Conservation (phyloP, 108 stramenopile species). For the Cyclotella cryptica region DNA sequence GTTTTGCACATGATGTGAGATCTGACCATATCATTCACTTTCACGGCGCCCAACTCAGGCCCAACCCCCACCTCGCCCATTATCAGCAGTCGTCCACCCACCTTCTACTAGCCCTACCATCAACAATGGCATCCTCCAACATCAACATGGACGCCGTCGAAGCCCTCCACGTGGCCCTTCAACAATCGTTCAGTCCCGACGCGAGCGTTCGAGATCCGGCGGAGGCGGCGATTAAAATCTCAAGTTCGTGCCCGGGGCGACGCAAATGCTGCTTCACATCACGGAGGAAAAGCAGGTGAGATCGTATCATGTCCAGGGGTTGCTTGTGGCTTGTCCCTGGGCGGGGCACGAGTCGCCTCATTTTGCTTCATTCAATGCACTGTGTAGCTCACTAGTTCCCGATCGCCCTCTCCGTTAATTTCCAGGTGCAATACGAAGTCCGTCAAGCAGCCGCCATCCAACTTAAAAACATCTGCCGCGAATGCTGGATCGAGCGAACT, state of each 20-base stretch:
- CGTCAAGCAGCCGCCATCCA: slow-evolving; percentile 92
- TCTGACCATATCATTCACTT: too few species aligned
- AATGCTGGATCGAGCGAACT: slow-evolving; percentile 87
- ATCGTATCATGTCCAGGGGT: neutral
- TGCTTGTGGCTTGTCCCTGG: neutral
- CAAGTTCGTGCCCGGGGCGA: slow-evolving; percentile 83
- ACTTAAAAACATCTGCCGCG: slow-evolving; percentile 90
- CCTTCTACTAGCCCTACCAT: neutral
- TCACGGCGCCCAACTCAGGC: too few species aligned
- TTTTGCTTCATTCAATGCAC: neutral
- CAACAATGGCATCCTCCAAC: slow-evolving; percentile 5
- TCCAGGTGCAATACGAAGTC: slow-evolving; percentile 81
- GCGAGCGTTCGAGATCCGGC: slow-evolving; percentile 76
- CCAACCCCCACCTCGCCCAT: too few species aligned
- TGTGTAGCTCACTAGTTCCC: neutral
- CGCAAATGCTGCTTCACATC: slow-evolving; percentile 79
- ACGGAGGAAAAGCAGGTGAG: slow-evolving; percentile 88
- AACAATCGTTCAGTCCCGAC: slow-evolving; percentile 91
- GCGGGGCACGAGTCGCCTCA: neutral
- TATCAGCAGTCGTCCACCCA: neutral
- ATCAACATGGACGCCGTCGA: slow-evolving; percentile 51
- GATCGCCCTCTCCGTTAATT: neutral
- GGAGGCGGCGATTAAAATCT: slow-evolving; percentile 85
- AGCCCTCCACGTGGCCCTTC: slow-evolving; percentile 84
- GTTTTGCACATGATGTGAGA: too few species aligned